phyloP scores from a whole-genome alignment of 805 yeast species.

The Starmerella riodocensis region DNA sequence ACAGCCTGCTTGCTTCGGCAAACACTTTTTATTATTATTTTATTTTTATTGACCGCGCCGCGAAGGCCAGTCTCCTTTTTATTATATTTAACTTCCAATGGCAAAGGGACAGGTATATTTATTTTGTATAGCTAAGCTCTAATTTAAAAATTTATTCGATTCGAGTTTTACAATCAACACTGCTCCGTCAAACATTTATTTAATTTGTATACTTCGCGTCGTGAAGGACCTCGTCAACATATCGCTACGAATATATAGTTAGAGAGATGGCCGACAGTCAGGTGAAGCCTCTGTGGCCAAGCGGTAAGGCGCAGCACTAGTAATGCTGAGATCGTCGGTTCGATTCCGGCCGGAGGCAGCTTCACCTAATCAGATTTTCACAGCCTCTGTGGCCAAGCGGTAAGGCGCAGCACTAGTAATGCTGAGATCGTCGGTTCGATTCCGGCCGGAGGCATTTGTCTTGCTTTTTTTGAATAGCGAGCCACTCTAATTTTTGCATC shows the following conservation, averaged over 20 bases:
- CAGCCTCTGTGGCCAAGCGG: conserved; percentile 54
- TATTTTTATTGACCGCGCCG: conserved; percentile 3
- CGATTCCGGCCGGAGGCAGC: conserved; percentile 56
- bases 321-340: conserved; percentile 78
- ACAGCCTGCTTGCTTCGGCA: no score
- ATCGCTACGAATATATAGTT: neutral
- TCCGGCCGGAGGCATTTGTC: conserved; percentile 50
- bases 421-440: conserved; percentile 74
- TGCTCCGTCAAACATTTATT: no score
- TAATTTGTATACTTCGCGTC: no score
- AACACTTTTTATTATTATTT: conserved; percentile 4
- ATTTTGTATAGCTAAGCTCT: conserved; percentile 6
- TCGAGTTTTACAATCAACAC: neutral
- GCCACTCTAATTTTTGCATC: no score
- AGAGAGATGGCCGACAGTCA: neutral
- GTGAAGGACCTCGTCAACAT: no score
- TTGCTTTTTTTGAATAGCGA: conserved; percentile 22
- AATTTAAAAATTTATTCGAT: neutral
- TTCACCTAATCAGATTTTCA: neutral
- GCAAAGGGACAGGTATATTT: conserved; percentile 1
- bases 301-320: conserved; percentile 83
- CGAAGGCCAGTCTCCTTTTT: conserved; percentile 1
- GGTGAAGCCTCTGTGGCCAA: conserved; percentile 42
- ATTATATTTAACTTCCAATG: conserved; percentile 1
- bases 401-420: conserved; percentile 84